Evolutionary conservation across 768 basidiomycete genomes (phyloP), one percentile per base, ranked within the genome.

Genomic region (Pisolithus albus): DNA sequence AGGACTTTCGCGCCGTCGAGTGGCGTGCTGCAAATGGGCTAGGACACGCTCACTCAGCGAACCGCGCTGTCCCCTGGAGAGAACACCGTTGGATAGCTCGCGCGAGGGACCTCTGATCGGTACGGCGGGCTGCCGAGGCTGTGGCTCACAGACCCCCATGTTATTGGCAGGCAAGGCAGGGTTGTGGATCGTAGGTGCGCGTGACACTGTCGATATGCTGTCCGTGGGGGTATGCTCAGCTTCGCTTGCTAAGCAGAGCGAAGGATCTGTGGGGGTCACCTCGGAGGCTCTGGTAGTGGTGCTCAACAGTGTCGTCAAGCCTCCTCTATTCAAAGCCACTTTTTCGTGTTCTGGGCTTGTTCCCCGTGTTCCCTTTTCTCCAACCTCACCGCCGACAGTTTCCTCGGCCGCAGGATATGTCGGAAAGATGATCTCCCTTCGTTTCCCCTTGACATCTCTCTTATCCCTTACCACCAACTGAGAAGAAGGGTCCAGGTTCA

Each of bases 31-130:
- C 46, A 82, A 73, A 60, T 81, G 71, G 1, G 75, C 74, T 38
- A 74, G 75, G 4, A 82, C 71, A 13, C 77, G 73, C 49, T 78
- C 73, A 40, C 69, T 65, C 32, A 81, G 67, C 55, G 65, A 75
- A 55, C 70, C 72, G 53, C 71, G 65, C 51, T 74, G 73, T 39
- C 66, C 65, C 43, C 43, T 45, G 45, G 56, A 56, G 38, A 65
- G 59, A 13, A 30, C 18, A 19, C 41, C 9, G 47, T 49, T 24
- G 39, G 42, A 50, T 39, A 34, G 13, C 13, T 34, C 34, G 13
- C 34, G 11, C 5, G 34, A 15, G 13, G 13, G 34, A 34, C 34
- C 11, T 15, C 15, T 34, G 11, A 34, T 34, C 11, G 34, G 34
- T 11, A 4, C 11, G 13, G 34, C 34, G 11, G 4, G 11, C 34